Evolutionary conservation across 148 eudicot species (phyloP), one percentile per base, ranked within the genome.

Genomic region (Dysphania ambrosioides): DNA sequence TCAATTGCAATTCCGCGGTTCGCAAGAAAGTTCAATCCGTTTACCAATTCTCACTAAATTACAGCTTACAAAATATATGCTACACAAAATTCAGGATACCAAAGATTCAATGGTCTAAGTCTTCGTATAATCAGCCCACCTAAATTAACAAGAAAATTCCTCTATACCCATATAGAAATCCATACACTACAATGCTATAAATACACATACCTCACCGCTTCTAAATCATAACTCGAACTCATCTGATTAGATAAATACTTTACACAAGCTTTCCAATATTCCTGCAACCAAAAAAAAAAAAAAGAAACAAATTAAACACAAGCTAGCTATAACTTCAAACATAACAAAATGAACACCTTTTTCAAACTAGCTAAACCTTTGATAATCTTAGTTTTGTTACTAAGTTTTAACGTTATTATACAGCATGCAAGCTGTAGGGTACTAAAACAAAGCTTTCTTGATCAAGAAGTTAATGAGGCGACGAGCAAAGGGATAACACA

Each of bases 391-490:
- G 27, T 66, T 36, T 21, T 66, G 18, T 66, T 66, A 16, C 8
- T 66, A 66, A 36, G 69, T 66, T 66, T 36, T 23, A 66, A 66
- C 16, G 29, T 66, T n/a, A 15, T 66, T n/a, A 38, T 38, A 66
- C 69, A 38, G 38, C 69, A 38, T 36, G 69, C 29, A 66, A 66
- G 47, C 19, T 66, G 49, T 38, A 66, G 69, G 49, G 47, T 38
- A 1, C 15, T 66, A 21, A 36, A 66, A 36, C 47, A n/a, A n/a
- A 66, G 49, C 15, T 21, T 36, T 66, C 1, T 66, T 66, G 69
- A 66, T 38, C 29, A 66, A n/a, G 27, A 66, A 36, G 69, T 9
- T 38, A n/a, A 36, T n/a, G 49, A 38, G 9, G 23, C 1, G 13
- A 8, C 10, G 24, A 36, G 18, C 27, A 34, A 35, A 12, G 26